phyloP scores from a whole-genome alignment of 306 rosid genomes.

The Vigna reflexopilosa region DNA sequence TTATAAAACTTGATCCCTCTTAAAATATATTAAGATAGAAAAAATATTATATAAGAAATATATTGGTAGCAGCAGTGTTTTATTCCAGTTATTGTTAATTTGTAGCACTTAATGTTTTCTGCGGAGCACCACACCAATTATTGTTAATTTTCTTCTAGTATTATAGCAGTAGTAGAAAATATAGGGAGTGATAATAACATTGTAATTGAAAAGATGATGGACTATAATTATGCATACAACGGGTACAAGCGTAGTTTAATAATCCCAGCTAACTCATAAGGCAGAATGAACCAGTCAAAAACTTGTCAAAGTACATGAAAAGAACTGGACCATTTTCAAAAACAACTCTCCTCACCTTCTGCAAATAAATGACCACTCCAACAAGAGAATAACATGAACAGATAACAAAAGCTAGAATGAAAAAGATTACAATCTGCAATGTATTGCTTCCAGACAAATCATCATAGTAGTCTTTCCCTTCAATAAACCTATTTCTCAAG shows the following conservation, averaged over 20 bases:
- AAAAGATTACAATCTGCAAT: slow-evolving; percentile 48
- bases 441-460: slow-evolving; percentile 44
- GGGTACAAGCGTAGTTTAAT: slow-evolving; percentile 28
- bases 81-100: not conserved
- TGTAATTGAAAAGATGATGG: slow-evolving; percentile 22
- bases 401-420: slow-evolving; percentile 59
- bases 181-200: not conserved
- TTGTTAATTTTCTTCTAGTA: too few relatives aligned
- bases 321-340: slow-evolving; percentile 49
- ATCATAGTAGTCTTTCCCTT: slow-evolving; percentile 48
- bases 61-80: too few relatives aligned
- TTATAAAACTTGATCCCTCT: too few relatives aligned
- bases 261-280: slow-evolving; percentile 36
- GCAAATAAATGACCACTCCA: slow-evolving; percentile 62
- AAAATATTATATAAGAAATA: too few relatives aligned
- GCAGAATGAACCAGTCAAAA: slow-evolving; percentile 38
- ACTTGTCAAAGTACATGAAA: slow-evolving; percentile 41
- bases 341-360: slow-evolving; percentile 54
- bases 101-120: not conserved
- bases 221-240: slow-evolving; percentile 25
- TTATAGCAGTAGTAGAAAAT: not conserved
- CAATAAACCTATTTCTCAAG: slow-evolving; percentile 49
- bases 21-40: too few relatives aligned
- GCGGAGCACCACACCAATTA: too few relatives aligned
- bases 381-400: slow-evolving; percentile 56